Evolutionary conservation across 2,329 filamentous ascomycete genomes (phyloP), one percentile per base, ranked within the genome.

Genomic region (Venturia oleaginea): DNA sequence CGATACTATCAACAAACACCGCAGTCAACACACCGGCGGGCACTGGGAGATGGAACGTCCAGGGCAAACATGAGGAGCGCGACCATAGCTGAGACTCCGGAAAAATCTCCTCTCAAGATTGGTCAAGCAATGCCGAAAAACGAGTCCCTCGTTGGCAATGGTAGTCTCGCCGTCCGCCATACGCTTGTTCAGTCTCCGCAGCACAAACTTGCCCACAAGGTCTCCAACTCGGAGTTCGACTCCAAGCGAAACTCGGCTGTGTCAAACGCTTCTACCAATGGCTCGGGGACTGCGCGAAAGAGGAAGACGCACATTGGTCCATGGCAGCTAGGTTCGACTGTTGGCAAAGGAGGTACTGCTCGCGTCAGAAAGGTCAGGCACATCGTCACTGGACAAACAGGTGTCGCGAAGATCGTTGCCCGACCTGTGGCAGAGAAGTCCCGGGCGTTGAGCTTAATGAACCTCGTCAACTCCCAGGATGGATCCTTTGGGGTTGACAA

Each of bases 381-480:
- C 77, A 83, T 81, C 30, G 77, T 85, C 27, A 94, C 91, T 4
- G 85, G 89, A 11, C 88, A 96, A 71, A 82, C 88, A 61, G 94
- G 92, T 4, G 94, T 94, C 2, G 89, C 97, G 72, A 99, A 99
- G 79, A 97, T 99, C 71, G 90, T 99, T 34, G 91, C 91, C 65
- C 92, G 95, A 75, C 74, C 75, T 65, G 89, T 86, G 62, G 91
- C 90, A 15, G 87, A 90, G 66, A 84, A 92, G 71, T 88, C 91
- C 1, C 89, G 94, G 68, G 91, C 92, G 62, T 87, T 91, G 68
- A 97, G 92, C 74, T 83, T 97, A 73, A 89, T 89, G 17, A 88
- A 90, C 60, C 84, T 97, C 67, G 91, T 93, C 72, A 84, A 87
- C 69, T 89, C 86, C 74, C 87, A 89, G 67, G 32, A 81, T 81